These are phyloP conservation scores for Cladosporium oxysporum DNA, from an alignment of 2,329 filamentous ascomycete species.

Conservation along the genomic window DNA sequence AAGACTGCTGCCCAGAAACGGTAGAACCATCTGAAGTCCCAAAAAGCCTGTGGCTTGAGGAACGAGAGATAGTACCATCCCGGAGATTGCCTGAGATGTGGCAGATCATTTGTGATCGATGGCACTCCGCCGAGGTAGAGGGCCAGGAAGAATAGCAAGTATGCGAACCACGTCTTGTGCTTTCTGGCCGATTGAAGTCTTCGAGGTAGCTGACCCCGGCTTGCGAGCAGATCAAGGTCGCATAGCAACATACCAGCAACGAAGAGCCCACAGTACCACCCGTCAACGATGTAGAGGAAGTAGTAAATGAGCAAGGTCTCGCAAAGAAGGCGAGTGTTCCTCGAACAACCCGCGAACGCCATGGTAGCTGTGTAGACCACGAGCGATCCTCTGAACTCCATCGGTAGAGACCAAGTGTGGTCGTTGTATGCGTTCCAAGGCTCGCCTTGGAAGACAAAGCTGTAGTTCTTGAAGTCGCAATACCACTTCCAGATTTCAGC, in stretches of 20 bases:
- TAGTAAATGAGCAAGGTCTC: slow-evolving; percentile 59
- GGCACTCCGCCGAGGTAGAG: slow-evolving; percentile 65
- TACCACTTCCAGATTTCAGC: slow-evolving; percentile 57
- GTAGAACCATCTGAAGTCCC: slow-evolving; percentile 53
- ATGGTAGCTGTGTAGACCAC: slow-evolving; percentile 60
- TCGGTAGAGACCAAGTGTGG: slow-evolving; percentile 65
- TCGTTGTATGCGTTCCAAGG: slow-evolving; percentile 61
- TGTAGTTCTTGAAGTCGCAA: slow-evolving; percentile 67
- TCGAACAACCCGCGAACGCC: slow-evolving; percentile 58
- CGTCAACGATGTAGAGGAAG: slow-evolving; percentile 69
- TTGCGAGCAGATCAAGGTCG: slow-evolving; percentile 60
- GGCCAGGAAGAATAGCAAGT: slow-evolving; percentile 54
- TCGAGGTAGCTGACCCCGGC: slow-evolving; percentile 52
- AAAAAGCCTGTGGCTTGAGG: slow-evolving; percentile 44
- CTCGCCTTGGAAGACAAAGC: slow-evolving; percentile 62
- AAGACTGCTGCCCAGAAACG: slow-evolving; percentile 63
- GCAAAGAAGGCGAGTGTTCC: slow-evolving; percentile 57
- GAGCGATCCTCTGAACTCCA: slow-evolving; percentile 66
- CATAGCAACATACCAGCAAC: slow-evolving; percentile 62
- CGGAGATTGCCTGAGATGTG: slow-evolving; percentile 54
- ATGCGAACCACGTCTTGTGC: slow-evolving; percentile 55
- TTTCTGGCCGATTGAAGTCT: slow-evolving; percentile 50
- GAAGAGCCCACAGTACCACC: slow-evolving; percentile 64
- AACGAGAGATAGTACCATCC: slow-evolving; percentile 64
- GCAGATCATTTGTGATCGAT: slow-evolving; percentile 52